phyloP scores from a whole-genome alignment of 352 stramenopile species.

The Phytophthora sp. region DNA sequence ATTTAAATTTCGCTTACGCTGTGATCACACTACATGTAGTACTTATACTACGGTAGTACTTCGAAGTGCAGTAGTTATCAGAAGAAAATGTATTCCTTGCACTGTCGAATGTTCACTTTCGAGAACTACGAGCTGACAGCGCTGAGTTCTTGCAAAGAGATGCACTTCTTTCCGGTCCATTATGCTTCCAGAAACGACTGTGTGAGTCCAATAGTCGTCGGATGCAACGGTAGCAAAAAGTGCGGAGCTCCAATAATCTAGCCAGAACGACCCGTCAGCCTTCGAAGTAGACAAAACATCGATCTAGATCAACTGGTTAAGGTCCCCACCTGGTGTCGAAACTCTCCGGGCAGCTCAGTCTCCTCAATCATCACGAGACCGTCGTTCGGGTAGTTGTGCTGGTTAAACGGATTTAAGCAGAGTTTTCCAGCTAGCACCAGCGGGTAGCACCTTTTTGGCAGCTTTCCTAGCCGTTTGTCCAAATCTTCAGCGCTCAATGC shows the following conservation, averaged over 20 bases:
- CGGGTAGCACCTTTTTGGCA: conserved; percentile 63
- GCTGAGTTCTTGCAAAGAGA: neutral
- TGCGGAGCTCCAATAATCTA: conserved; percentile 62
- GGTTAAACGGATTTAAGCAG: conserved; percentile 80
- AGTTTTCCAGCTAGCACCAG: conserved; percentile 68
- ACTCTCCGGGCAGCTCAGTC: conserved; percentile 68
- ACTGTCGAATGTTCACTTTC: neutral
- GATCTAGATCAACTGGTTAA: too few species aligned
- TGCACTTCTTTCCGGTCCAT: neutral
- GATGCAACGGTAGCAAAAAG: conserved; percentile 66
- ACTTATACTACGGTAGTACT: too few species aligned
- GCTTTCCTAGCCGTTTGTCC: conserved; percentile 66
- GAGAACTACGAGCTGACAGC: neutral
- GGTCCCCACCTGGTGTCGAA: conserved; percentile 59
- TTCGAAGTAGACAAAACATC: neutral
- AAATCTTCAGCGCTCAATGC: conserved; percentile 45
- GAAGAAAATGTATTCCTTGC: neutral
- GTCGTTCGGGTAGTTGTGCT: conserved; percentile 77
- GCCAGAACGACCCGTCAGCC: neutral
- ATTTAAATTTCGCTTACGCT: too few species aligned
- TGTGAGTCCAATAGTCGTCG: conserved; percentile 51
- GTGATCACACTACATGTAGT: too few species aligned
- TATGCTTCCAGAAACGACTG: conserved; percentile 54
- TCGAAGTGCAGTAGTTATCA: too few species aligned
- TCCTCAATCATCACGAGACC: conserved; percentile 71